These are phyloP conservation scores for Colletotrichum lini DNA, from an alignment of 2,329 filamentous ascomycete genomes.

Conservation along the genomic window DNA sequence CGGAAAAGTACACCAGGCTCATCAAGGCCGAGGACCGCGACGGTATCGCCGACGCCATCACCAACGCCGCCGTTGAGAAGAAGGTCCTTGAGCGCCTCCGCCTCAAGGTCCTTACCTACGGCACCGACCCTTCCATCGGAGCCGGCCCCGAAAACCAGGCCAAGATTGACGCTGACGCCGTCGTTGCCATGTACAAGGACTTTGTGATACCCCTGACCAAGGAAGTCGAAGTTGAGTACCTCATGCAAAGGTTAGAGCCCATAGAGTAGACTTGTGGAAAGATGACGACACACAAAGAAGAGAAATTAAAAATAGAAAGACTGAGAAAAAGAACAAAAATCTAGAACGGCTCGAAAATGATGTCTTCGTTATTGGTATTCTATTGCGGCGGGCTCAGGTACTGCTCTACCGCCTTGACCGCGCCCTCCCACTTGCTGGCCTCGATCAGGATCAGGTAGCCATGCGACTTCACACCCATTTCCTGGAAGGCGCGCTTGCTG, in stretches of 20 bases:
- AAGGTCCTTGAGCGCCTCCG: conserved; percentile 90
- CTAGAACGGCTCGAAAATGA: conserved; percentile 22
- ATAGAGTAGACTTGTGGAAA: conserved; percentile 27
- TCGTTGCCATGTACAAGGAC: conserved; percentile 91
- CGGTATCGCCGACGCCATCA: conserved; percentile 92
- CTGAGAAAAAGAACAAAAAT: neutral
- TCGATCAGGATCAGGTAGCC: conserved; percentile 92
- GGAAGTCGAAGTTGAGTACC: conserved; percentile 96
- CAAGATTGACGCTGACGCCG: conserved; percentile 94
- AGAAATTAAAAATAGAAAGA: too few species aligned
- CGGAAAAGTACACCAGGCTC: conserved; percentile 83
- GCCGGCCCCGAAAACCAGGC: conserved; percentile 67
- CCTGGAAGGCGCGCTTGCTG: conserved; percentile 94
- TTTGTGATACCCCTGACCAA: conserved; percentile 98
- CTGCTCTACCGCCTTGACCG: conserved; percentile 81
- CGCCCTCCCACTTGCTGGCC: conserved; percentile 79
- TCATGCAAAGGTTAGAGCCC: conserved; percentile 88
- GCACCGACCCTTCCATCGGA: conserved; percentile 83
- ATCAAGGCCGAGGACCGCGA: conserved; percentile 85
- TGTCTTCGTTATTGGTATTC: conserved; percentile 44
- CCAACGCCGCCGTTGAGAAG: conserved; percentile 87
- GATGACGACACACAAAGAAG: neutral
- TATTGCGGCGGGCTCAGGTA: conserved; percentile 72
- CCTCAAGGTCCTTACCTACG: conserved; percentile 93
- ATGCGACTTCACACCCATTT: conserved; percentile 87